Base-by-base conservation (phyloP, 345 rosid genomes). In the Dipteronia sinensis region DNA sequence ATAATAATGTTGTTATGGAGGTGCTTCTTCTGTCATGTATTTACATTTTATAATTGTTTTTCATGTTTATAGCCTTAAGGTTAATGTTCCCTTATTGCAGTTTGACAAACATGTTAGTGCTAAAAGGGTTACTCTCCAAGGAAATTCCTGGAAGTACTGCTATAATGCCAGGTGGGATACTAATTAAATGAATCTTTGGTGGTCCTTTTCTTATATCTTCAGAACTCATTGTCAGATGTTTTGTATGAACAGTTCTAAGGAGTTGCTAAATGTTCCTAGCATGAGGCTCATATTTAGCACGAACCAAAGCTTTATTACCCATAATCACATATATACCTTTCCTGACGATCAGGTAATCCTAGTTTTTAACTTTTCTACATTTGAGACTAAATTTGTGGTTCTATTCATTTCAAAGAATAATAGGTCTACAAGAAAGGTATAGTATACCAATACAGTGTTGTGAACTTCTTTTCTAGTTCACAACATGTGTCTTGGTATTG, bases 101-200 rank as follows among this genome's bases (percentile, higher is more conserved):
- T 85, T 85, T 80, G 82, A 82, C 71, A 80, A 80, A 65, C 84
- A 77, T 75, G 82, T 85, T 63, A 66, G 62, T 65, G 78, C 82
- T 59, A 67, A 38, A 76, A 85, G 84, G 47, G 69, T 78, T 51
- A 78, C 42, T 78, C 22, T 15, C 66, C 78, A 63, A 69, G 83
- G 77, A 29, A 72, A 46, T 25, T 69, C 77, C 22, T 85, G 82
- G 82, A 70, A 85, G 68, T 82, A 75, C 67, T 85, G 88, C 67
- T 80, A 85, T 51, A 85, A 82, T 74, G 65, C 81, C 80, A 85
- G 85, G 88, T 82, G 72, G 66, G 73, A 47, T 77, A 62, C 64
- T 79, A 29, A 34, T 51, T 69, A 49, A 10, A 53, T 38, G 51
- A 59, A 27, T 74, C 40, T 27, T 74, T 59, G 64, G 38, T 49